Conservation (phyloP, 768 basidiomycete genomes). For the Cystobasidium onofrii region DNA sequence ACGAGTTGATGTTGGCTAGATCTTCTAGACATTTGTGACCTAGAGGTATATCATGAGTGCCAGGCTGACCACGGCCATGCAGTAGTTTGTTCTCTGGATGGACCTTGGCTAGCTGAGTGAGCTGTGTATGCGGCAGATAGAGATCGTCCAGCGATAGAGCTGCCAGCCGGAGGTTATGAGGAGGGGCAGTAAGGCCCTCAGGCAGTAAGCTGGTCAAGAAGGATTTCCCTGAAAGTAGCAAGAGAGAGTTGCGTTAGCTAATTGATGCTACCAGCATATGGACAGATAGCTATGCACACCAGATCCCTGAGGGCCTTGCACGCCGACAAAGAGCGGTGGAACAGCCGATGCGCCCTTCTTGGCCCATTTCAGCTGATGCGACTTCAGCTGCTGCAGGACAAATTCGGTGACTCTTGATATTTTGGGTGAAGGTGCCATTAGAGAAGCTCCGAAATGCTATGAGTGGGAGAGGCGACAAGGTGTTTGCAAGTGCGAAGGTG, state of each 20-base stretch:
- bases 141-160: slow-evolving; percentile 53
- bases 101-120: slow-evolving; percentile 54
- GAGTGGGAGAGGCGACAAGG: too few species aligned
- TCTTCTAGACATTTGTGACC: slow-evolving; percentile 53
- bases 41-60: slow-evolving; percentile 75
- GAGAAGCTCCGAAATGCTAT: too few species aligned
- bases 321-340: slow-evolving; percentile 66
- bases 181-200: slow-evolving; percentile 44
- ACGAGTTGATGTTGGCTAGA: slow-evolving; percentile 50
- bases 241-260: neutral
- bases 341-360: neutral
- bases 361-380: slow-evolving; percentile 1
- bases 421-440: neutral
- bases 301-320: slow-evolving; percentile 90
- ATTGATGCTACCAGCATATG: neutral
- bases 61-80: slow-evolving; percentile 79
- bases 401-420: slow-evolving; percentile 16
- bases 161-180: slow-evolving; percentile 39
- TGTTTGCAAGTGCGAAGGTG: too few species aligned
- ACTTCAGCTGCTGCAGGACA: slow-evolving; percentile 26
- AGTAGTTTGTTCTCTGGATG: slow-evolving; percentile 61
- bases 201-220: slow-evolving; percentile 61
- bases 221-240: slow-evolving; percentile 57
- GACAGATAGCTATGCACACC: slow-evolving; percentile 44
- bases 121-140: slow-evolving; percentile 64